Conservation (phyloP, 1,284 basidiomycete species). For the Sporisorium iseilematis-ciliati region DNA sequence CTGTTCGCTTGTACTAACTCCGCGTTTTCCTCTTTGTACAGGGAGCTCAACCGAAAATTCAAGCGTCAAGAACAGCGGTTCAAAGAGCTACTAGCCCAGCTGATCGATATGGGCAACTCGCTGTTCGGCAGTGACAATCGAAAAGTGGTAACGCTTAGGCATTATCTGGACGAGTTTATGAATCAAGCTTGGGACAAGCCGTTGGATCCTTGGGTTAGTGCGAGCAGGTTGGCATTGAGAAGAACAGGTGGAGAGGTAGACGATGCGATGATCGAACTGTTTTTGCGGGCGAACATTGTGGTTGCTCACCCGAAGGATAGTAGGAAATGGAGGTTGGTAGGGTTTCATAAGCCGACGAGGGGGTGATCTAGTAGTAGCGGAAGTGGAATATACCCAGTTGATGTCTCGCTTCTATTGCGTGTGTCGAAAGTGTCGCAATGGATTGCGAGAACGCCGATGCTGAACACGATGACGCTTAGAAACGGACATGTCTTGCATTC, state of each 20-base stretch:
- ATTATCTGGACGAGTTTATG: conserved; percentile 48
- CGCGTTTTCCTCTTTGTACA: neutral
- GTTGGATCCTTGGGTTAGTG: conserved; percentile 47
- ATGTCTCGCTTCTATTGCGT: too few species aligned
- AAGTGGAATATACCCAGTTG: neutral
- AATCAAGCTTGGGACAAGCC: conserved; percentile 49
- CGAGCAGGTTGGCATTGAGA: conserved; percentile 17
- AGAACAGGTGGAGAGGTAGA: conserved; percentile 37
- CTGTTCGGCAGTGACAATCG: conserved; percentile 27
- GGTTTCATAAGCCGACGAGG: conserved; percentile 40
- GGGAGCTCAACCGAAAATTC: conserved; percentile 30
- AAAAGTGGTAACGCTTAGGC: conserved; percentile 31
- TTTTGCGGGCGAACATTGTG: conserved; percentile 42
- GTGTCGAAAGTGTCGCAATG: too few species aligned
- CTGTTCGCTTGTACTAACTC: conserved; percentile 8
- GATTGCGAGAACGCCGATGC: too few species aligned
- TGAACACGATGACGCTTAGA: too few species aligned
- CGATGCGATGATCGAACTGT: conserved; percentile 53
- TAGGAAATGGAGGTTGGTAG: conserved; percentile 36
- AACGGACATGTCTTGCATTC: too few species aligned
- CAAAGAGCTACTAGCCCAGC: conserved; percentile 27
- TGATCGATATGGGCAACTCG: conserved; percentile 38
- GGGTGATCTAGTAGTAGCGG: neutral
- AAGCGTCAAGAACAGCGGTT: conserved; percentile 23
- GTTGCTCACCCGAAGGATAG: conserved; percentile 41